Percentiles rank a stretch among this genome's conserved stretches.
Conservation (phyloP, 2,329 filamentous ascomycete genomes). For the Huntiella omanensis region DNA sequence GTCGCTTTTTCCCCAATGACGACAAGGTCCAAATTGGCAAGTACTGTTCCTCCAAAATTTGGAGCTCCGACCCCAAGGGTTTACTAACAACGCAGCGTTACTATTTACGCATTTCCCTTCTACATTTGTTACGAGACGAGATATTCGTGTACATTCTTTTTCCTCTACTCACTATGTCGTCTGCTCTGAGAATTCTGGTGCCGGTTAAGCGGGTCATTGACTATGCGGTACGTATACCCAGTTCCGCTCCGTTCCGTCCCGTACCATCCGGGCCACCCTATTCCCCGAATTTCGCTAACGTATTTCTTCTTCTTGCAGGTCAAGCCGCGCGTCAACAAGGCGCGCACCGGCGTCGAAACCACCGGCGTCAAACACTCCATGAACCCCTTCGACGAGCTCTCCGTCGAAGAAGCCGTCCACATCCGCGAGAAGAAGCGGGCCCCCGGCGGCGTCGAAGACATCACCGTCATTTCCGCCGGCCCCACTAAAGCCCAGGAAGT, state of each 20-base stretch:
- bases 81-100: not conserved
- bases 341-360: constrained; percentile 75
- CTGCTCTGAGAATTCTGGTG: constrained; percentile 54
- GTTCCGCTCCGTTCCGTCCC: not conserved
- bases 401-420: constrained; percentile 85
- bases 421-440: constrained; percentile 72
- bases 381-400: constrained; percentile 98
- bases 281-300: not conserved
- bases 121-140: not conserved
- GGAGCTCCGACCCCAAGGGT: constrained; percentile 1
- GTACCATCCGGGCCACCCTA: not conserved
- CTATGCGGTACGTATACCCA: constrained; percentile 46
- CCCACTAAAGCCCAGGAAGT: constrained; percentile 75
- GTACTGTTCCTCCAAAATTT: not conserved
- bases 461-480: constrained; percentile 75
- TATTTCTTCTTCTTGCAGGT: constrained; percentile 25
- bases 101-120: not conserved
- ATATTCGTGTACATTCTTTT: not conserved
- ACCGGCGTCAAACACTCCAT: constrained; percentile 90
- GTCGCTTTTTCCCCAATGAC: constrained; percentile 10
- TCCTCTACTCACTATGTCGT: constrained; percentile 24
- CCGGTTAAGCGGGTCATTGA: constrained; percentile 74
- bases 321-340: constrained; percentile 51
- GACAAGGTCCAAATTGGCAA: constrained; percentile 1
- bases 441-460: constrained; percentile 65